Evolutionary conservation across 2,329 filamentous ascomycete genomes (phyloP), one percentile per base, ranked within the genome.

Genomic region (Tolypocladium sp.): DNA sequence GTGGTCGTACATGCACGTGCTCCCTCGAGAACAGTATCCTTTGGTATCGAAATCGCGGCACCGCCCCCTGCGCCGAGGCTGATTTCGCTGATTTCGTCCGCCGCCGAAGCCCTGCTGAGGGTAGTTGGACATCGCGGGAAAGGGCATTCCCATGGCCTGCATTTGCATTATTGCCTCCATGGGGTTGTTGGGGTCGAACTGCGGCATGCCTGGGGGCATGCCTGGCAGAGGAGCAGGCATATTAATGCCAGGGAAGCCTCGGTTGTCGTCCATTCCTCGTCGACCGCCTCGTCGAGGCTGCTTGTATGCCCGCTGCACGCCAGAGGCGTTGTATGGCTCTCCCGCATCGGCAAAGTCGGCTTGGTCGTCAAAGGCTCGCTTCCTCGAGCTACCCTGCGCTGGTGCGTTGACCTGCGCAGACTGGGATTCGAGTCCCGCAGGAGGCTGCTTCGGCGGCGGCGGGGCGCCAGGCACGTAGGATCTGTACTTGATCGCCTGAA

Each of bases 11-110:
- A 78, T 80, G 71, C 90, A 92, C 27, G 79, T 81, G 65, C 78
- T 83, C 3, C 88, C 88, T 44, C 85, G 76, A 7, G 84, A 80
- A 68, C 90, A 92, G 66, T 82, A 90, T 0, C 90, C 90, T 64
- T 89, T 89, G 1, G 76, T 82, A 60, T 91, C 87, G 65, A 89
- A 91, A 69, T 91, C 86, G 59, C 82, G 79, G 67, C 89, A 92
- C 60, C 83, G 78, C 59, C 78, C 72, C 62, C 73, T 76, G 55
- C 71, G 75, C 59, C 73, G 74, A 44, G 68, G 68, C 46, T 69
- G 67, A 59, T 40, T 63, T 57, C 59, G 64, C 15, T 49, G 58
- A 17, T 58, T 61, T n/a, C 63, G 64, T 20, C 60, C 61, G 33
- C 60, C 61, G 33, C 65, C 63, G 25, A 71, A 58, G 51, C 41